Evolutionary conservation across 2,329 filamentous ascomycete species (phyloP).

Genomic region (Dendrostoma leiphaemia): DNA sequence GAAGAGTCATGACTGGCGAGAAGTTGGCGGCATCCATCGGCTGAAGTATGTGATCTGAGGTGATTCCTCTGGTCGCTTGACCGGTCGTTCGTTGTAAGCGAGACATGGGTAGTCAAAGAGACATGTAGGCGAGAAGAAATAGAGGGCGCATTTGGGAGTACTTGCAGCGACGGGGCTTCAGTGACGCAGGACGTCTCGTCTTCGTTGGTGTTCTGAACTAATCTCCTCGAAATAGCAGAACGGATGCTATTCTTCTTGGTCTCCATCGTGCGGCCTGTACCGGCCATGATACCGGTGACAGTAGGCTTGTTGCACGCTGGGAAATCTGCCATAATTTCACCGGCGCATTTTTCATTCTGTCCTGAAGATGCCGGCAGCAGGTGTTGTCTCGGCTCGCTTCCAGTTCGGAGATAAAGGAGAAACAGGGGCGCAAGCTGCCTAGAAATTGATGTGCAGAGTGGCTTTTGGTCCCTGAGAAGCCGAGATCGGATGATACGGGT

Average conservation of each 20-base stretch:
- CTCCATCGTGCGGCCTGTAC: neutral
- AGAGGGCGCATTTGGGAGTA: neutral
- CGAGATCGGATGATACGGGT: neutral
- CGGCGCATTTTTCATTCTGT: neutral
- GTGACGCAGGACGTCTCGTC: neutral
- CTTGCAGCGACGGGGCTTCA: neutral
- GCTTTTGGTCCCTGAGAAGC: neutral
- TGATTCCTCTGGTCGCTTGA: neutral
- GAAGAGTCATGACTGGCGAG: constrained; percentile 22
- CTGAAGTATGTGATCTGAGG: neutral
- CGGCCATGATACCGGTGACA: neutral
- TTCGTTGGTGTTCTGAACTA: neutral
- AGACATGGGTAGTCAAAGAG: neutral
- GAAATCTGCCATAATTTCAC: neutral
- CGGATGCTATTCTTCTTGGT: neutral
- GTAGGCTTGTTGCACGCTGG: neutral
- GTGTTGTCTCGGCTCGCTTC: constrained; percentile 1
- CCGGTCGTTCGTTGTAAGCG: neutral
- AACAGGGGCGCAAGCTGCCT: neutral
- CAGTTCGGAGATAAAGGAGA: constrained; percentile 10
- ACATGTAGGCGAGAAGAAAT: neutral
- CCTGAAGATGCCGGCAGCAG: neutral
- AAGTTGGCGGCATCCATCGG: constrained; percentile 20
- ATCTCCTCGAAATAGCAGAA: neutral
- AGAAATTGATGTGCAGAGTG: constrained; percentile 25